Base-by-base conservation (phyloP, 495 filamentous ascomycete species). In the Neurospora tetraspora region DNA sequence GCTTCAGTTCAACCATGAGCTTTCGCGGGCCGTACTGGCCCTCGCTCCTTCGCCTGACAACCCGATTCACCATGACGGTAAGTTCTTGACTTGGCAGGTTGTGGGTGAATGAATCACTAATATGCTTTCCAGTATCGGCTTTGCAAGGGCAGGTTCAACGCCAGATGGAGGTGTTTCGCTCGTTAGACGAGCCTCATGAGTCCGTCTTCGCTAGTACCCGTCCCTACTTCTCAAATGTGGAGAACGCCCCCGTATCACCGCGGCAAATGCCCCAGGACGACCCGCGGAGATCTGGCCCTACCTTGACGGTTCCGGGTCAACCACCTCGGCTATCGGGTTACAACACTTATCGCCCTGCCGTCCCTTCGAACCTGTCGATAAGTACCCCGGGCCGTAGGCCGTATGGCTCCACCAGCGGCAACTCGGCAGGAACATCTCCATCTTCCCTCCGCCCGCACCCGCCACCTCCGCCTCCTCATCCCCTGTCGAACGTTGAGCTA, bases 221-320 rank as follows among this genome's bases (percentile, higher is more conserved):
- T 71, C 87, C 91, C 18, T 94, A 91, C 80, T 92, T 95, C 78
- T 88, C 88, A 68, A 91, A 89, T 75, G 83, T 94, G 73, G 93
- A 94, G 70, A 91, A 91, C 59, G 90, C 92, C 6, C 94, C 96
- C 40, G 83, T 97, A 18, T 98, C 96, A n/a, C 96, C 96, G 37
- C 92, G 94, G 42, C 96, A 98, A 83, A 80, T 94, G 59, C 90
- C 94, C 34, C 90, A 94, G 79, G 93, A 98, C 72, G 94, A 97
- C 76, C 86, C 89, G 69, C 92, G 93, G 47, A 89, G 96, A 65
- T 86, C 84, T 42, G 53, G 53, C 12, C 14, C 53, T 31, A 91
- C 87, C 36, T 80, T 84, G 73, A 79, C 79, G 76, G 81, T 85
- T 45, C 86, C 86, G 76, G 82, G 81, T 42, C 77, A 77, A 39